phyloP scores from a whole-genome alignment of 768 basidiomycete species.

The Lentinula edodes region DNA sequence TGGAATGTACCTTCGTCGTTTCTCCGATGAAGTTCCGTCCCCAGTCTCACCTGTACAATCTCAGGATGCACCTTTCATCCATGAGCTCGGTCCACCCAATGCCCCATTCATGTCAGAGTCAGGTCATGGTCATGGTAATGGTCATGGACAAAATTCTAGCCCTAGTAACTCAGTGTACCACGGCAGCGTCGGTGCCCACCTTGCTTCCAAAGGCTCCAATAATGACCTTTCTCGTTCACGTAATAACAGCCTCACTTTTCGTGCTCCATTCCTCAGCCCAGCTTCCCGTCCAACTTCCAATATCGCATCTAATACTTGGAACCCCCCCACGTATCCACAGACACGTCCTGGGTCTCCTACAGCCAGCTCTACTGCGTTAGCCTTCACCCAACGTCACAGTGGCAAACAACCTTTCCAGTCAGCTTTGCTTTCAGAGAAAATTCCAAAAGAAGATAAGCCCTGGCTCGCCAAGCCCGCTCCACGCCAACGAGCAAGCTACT shows the following conservation, averaged over 20 bases:
- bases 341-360: conserved; percentile 7
- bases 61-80: background rate
- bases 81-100: background rate
- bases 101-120: conserved; percentile 4
- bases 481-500: conserved; percentile 30
- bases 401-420: conserved; percentile 35
- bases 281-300: conserved; percentile 47
- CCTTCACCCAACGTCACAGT: conserved; percentile 16
- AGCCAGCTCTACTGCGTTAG: conserved; percentile 10
- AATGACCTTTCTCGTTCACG: conserved; percentile 27
- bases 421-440: conserved; percentile 46
- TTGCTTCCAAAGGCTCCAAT: background rate
- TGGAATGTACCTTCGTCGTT: background rate
- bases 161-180: background rate
- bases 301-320: conserved; percentile 48
- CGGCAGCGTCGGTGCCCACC: background rate
- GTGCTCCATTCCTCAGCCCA: conserved; percentile 65
- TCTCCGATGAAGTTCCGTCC: background rate
- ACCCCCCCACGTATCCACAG: conserved; percentile 43
- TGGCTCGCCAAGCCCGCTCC: conserved; percentile 45
- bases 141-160: background rate
- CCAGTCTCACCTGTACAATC: background rate
- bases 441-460: conserved; percentile 51
- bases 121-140: background rate
- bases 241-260: conserved; percentile 44